Base-by-base conservation (phyloP, 2,329 filamentous ascomycete genomes). In the Sphaerulina vaccinii region DNA sequence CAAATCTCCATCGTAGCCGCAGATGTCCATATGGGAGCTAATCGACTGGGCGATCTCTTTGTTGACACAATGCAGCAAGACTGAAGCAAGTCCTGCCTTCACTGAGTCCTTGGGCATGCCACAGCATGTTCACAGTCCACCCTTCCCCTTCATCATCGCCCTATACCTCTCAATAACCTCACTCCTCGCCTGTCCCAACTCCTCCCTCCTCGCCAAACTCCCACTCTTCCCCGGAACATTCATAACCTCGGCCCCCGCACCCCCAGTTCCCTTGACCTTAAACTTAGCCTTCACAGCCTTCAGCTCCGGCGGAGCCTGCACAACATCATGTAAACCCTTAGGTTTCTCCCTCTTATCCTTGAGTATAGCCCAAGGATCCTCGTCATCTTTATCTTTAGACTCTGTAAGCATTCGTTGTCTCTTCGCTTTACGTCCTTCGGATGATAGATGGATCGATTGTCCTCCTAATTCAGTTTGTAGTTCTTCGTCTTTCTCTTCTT, bases 281-380 rank as follows among this genome's bases (percentile, higher is more conserved):
- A 86, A 85, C 60, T 82, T 83, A 66, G 82, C 82, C 55, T 70
- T 80, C 43, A 78, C 78, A 55, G 79, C 83, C 59, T 82, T 79
- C 49, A 95, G 78, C 57, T 81, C 80, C 0, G 91, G 90, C 23
- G 91, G 91, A 32, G 88, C 90, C 62, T 84, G 77, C 2, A 82
- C 90, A 22, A 91, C 78, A 68, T 81, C 78, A 56, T 78, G 71
- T 42, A 79, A 47, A 0, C 75, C 75, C 22, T 68, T 70, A 3
- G 67, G 62, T 60, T 82, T 80, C 21, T 81, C 83, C 51, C 84
- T 76, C 72, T 83, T 83, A 67, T 79, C 78, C 67, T 86, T 85
- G 59, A 96, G 70, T 55, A 82, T 82, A 37, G 81, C 83, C 89
- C 89, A 95, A 1, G 89, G 88, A 68, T 92, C 88, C 8, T 84